Evolutionary conservation across 495 filamentous ascomycete species (phyloP).

Genomic region (Penicillium samsonianum): DNA sequence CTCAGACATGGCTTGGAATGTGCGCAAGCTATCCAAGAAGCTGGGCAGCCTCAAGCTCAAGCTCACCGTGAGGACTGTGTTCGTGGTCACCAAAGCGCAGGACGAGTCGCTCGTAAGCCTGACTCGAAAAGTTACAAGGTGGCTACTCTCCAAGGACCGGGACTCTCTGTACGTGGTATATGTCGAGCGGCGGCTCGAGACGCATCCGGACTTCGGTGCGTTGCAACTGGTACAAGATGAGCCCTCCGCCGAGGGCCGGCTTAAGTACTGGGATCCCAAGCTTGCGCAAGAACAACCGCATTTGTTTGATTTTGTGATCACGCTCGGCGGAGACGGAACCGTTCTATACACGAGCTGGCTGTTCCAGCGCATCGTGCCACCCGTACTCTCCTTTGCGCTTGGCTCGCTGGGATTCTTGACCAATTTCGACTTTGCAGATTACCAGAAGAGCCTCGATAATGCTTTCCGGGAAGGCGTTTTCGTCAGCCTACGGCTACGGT

Average conservation of each 20-base stretch:
- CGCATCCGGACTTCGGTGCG: slow-evolving; percentile 71
- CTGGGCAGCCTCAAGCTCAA: slow-evolving; percentile 76
- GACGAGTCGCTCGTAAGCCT: slow-evolving; percentile 79
- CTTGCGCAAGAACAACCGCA: slow-evolving; percentile 78
- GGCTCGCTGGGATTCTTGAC: slow-evolving; percentile 94
- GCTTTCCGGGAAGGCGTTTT: slow-evolving; percentile 83
- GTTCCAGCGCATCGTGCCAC: slow-evolving; percentile 95
- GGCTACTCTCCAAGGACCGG: slow-evolving; percentile 80
- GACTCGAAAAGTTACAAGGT: slow-evolving; percentile 74
- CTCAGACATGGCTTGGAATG: slow-evolving; percentile 93
- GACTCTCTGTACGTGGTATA: slow-evolving; percentile 70
- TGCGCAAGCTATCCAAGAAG: slow-evolving; percentile 85
- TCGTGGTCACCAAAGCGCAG: slow-evolving; percentile 85
- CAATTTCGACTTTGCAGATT: slow-evolving; percentile 86
- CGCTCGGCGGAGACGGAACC: slow-evolving; percentile 94
- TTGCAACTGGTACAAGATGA: slow-evolving; percentile 59
- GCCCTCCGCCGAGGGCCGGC: slow-evolving; percentile 54
- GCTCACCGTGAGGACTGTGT: slow-evolving; percentile 78
- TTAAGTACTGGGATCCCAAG: slow-evolving; percentile 81
- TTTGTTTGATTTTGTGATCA: slow-evolving; percentile 89
- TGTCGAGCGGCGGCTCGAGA: slow-evolving; percentile 72
- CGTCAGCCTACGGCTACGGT: slow-evolving; percentile 83
- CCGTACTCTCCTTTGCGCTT: slow-evolving; percentile 85
- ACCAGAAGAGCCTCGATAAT: slow-evolving; percentile 65
- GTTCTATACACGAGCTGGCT: slow-evolving; percentile 95